Evolutionary conservation across 225 moss, liverwort and hornwort genomes (phyloP), one percentile per base, ranked within the genome.

Genomic region (Polytrichum formosum): DNA sequence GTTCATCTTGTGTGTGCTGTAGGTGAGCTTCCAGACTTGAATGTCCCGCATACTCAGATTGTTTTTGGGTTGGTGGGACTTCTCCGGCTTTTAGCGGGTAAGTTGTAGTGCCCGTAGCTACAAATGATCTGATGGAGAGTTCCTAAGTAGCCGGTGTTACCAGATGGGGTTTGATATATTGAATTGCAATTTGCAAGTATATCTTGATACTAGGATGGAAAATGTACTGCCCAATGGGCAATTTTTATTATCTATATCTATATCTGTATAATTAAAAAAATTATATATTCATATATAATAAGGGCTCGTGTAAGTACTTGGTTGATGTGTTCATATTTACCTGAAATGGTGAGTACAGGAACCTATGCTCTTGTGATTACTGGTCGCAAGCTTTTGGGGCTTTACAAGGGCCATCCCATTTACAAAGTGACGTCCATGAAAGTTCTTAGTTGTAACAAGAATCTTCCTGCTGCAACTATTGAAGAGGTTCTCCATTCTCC

Each of bases 41-140:
- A 84, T 68, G 74, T 88, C 28, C 80, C 91, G 9, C 88, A 91
- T 75, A 82, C 90, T 46, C 79, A 81, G 22, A 87, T 80, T 67
- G 87, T 98, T 70, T 98, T 92, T 68, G 98, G 98, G 65, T 69
- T 98, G 55, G 80, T 81, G 35, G 98, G 98, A 72, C 83, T 98
- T 4, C 89, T 98, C 66, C 83, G 87, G 76, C 94, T 98, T 72
- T 74, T 93, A 71, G 90, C 94, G 80, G 95, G 95, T 83, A 78
- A 69, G 79, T 72, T 54, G 18, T 35, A 18, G 9, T 56, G 46
- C 60, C 16, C 20, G 16, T 46, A 13, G 4, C 9, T 37, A 37
- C 37, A 37, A 9, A 37, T 10, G 37, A 10, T 46, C 16, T 2
- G 0, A 16, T 16, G 46, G 46, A 46, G 35, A 35, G 35, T 35